Evolutionary conservation across 2,329 filamentous ascomycete species (phyloP).

Genomic region (Colletotrichum gigasporum): DNA sequence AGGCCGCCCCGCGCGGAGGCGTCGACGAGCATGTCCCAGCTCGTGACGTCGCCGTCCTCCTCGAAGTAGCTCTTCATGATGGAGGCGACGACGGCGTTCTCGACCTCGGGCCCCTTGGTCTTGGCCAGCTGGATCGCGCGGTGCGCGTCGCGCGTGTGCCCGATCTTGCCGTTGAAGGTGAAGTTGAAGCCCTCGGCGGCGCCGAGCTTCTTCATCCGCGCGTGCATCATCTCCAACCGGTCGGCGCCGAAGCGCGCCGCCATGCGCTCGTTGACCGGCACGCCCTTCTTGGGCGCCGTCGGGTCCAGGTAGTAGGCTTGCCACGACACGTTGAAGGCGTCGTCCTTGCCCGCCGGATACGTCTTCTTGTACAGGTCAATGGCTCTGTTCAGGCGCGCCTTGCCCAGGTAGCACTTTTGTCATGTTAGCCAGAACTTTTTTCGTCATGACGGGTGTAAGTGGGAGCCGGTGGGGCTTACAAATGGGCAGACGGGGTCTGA

Average conservation of each 20-base stretch:
- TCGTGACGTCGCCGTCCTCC: constrained; percentile 70
- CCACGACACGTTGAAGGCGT: constrained; percentile 81
- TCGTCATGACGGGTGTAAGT: not conserved
- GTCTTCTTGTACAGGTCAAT: constrained; percentile 72
- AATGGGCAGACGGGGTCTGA: constrained; percentile 84
- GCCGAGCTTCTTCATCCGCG: constrained; percentile 67
- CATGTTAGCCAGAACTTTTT: constrained; percentile 36
- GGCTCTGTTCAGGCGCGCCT: constrained; percentile 76
- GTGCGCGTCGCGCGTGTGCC: constrained; percentile 83
- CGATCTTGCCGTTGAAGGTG: constrained; percentile 74
- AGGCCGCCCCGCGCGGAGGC: constrained; percentile 65
- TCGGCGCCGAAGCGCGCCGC: constrained; percentile 72
- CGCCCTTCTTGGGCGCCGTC: constrained; percentile 56
- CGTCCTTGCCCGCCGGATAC: constrained; percentile 65
- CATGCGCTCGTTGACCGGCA: constrained; percentile 63
- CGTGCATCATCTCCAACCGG: constrained; percentile 64
- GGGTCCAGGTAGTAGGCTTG: constrained; percentile 85
- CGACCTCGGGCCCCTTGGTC: constrained; percentile 56
- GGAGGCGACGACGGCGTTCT: constrained; percentile 69
- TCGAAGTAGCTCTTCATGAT: constrained; percentile 76
- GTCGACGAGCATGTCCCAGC: constrained; percentile 58
- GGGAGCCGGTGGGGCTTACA: constrained; percentile 40
- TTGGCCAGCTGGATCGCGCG: constrained; percentile 77
- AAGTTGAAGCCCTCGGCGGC: constrained; percentile 77
- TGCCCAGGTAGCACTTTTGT: constrained; percentile 78